phyloP scores from a whole-genome alignment of 495 filamentous ascomycete species.

The Terfezia boudieri region DNA sequence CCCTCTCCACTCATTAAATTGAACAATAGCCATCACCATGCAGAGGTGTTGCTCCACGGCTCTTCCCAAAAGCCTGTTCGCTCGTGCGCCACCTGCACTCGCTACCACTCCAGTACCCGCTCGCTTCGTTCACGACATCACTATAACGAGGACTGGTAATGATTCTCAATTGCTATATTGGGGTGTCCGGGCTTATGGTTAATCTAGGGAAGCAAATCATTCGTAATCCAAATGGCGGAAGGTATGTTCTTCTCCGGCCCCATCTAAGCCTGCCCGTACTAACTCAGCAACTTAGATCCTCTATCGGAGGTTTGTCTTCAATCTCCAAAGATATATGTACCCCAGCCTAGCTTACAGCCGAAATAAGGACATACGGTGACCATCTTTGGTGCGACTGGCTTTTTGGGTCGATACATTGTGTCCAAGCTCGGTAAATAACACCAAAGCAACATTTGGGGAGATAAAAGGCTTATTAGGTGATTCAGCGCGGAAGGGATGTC shows the following conservation, averaged over 20 bases:
- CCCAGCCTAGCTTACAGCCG: background rate
- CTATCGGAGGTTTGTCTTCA: conserved; percentile 48
- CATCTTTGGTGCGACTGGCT: conserved; percentile 92
- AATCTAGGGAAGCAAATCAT: background rate
- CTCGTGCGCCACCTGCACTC: conserved; percentile 5
- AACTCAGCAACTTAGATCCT: conserved; percentile 33
- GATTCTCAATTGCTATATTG: conserved; percentile 2
- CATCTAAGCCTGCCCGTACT: conserved; percentile 14
- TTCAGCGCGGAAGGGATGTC: conserved; percentile 72
- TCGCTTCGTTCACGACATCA: conserved; percentile 49
- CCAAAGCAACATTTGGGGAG: background rate
- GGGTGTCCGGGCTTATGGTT: conserved; percentile 3
- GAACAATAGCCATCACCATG: conserved; percentile 2
- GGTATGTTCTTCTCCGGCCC: background rate
- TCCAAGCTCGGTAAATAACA: conserved; percentile 59
- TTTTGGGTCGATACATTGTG: conserved; percentile 92
- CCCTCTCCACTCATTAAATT: conserved; percentile 7
- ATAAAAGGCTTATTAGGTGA: conserved; percentile 19
- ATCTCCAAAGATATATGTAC: conserved; percentile 11
- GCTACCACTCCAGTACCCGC: conserved; percentile 13
- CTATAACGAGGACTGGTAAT: conserved; percentile 62
- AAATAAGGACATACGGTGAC: conserved; percentile 71
- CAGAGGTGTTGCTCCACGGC: conserved; percentile 18
- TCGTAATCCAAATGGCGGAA: background rate
- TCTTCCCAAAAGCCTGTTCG: conserved; percentile 5